These are phyloP conservation scores for Nitzschia inconspicua DNA, from an alignment of 108 stramenopile genomes.

Conservation along the genomic window DNA sequence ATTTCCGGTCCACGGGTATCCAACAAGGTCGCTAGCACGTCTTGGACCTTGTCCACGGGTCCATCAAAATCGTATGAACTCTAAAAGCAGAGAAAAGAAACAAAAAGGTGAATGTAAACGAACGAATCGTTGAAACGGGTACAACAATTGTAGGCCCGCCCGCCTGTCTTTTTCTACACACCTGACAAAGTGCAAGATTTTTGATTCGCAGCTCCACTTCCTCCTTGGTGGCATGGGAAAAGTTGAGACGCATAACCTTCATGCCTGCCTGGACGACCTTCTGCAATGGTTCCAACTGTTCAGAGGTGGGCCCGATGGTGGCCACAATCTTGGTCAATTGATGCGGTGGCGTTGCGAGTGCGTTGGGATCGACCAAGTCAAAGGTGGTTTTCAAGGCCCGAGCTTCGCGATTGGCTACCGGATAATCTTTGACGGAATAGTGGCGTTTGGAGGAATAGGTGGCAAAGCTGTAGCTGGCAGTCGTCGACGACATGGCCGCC, in stretches of 20 bases:
- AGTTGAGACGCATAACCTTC: conserved; percentile 93
- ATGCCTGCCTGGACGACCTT: conserved; percentile 78
- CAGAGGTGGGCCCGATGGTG: conserved; percentile 92
- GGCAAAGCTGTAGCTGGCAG: neutral
- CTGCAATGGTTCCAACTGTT: conserved; percentile 76
- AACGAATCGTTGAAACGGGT: neutral
- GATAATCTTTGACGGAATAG: conserved; percentile 6
- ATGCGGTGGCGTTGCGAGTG: conserved; percentile 24
- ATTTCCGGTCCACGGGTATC: conserved; percentile 97
- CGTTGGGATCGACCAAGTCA: conserved; percentile 38
- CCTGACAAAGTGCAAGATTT: conserved; percentile 74
- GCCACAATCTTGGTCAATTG: conserved; percentile 91
- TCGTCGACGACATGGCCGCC: neutral
- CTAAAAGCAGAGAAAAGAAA: conserved; percentile 16
- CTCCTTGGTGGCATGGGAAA: conserved; percentile 93
- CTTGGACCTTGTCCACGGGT: conserved; percentile 21
- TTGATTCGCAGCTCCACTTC: conserved; percentile 87
- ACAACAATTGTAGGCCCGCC: neutral
- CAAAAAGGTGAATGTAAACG: neutral
- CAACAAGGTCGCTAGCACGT: conserved; percentile 79
- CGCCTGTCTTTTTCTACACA: neutral
- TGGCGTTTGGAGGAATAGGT: neutral
- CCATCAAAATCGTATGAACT: conserved; percentile 17
- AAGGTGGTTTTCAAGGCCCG: conserved; percentile 33
- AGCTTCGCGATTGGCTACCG: neutral